These are phyloP conservation scores for Rubroshorea leprosula DNA, from an alignment of 345 rosid species.

Conservation along the genomic window DNA sequence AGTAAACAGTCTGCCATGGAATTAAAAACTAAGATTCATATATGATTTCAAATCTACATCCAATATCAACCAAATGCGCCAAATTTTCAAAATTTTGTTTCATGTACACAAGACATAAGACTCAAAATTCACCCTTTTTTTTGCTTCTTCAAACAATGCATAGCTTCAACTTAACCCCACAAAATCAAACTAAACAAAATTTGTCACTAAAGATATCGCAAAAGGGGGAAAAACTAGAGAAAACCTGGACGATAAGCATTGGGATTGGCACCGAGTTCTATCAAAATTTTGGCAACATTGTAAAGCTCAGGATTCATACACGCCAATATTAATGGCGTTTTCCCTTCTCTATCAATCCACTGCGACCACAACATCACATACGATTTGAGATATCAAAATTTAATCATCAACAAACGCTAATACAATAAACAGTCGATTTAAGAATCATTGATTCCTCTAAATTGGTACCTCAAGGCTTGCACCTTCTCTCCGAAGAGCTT, in stretches of 20 bases:
- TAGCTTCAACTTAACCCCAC: no score
- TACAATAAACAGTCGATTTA: background rate
- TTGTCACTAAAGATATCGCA: background rate
- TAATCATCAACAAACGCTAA: background rate
- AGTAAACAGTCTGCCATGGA: background rate
- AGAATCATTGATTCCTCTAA: background rate
- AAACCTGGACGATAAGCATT: constrained; percentile 87
- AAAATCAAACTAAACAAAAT: background rate
- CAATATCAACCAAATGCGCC: no score
- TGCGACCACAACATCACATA: constrained; percentile 20
- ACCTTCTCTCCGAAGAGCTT: constrained; percentile 65
- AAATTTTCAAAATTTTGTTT: no score
- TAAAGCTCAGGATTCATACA: constrained; percentile 60
- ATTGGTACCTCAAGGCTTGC: constrained; percentile 81
- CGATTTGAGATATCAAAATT: background rate
- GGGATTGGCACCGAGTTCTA: constrained; percentile 81
- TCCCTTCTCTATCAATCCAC: constrained; percentile 93
- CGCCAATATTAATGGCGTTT: constrained; percentile 84
- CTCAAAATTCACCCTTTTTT: no score
- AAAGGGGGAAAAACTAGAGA: background rate
- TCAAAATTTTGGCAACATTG: constrained; percentile 70
- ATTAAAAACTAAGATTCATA: background rate
- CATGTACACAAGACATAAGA: no score
- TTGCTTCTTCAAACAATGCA: background rate
- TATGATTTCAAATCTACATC: no score